Conservation (phyloP, 2,329 filamentous ascomycete genomes). For the Ramularia collo-cygni region DNA sequence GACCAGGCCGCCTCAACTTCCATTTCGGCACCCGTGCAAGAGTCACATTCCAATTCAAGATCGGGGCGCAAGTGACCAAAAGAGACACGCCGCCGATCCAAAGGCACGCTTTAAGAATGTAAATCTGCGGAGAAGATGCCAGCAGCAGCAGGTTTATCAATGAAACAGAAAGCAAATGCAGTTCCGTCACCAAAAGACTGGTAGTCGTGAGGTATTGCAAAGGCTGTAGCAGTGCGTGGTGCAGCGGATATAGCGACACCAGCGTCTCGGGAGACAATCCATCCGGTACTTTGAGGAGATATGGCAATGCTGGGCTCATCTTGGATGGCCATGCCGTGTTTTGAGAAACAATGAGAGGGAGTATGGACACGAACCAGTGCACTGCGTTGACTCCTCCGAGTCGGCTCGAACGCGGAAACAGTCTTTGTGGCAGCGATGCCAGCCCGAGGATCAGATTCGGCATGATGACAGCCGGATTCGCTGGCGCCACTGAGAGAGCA, state of each 20-base stretch:
- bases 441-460: slow-evolving; percentile 78
- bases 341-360: slow-evolving; percentile 56
- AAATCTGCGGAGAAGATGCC: slow-evolving; percentile 53
- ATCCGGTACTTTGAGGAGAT: slow-evolving; percentile 14
- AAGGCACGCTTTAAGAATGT: slow-evolving; percentile 38
- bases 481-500: slow-evolving; percentile 63
- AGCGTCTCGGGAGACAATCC: slow-evolving; percentile 48
- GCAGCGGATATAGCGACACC: slow-evolving; percentile 70
- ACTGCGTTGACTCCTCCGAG: slow-evolving; percentile 54
- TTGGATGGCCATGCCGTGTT: slow-evolving; percentile 34
- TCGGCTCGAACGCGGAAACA: slow-evolving; percentile 60
- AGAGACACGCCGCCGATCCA: slow-evolving; percentile 64
- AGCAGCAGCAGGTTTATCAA: slow-evolving; percentile 77
- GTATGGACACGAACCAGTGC: slow-evolving; percentile 73
- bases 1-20: slow-evolving; percentile 63
- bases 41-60: slow-evolving; percentile 76
- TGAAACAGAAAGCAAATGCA: slow-evolving; percentile 76
- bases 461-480: slow-evolving; percentile 56
- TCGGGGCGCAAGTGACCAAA: slow-evolving; percentile 63
- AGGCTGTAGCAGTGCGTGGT: slow-evolving; percentile 66
- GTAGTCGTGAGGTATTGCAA: slow-evolving; percentile 79
- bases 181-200: slow-evolving; percentile 77
- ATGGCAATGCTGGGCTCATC: slow-evolving; percentile 16
- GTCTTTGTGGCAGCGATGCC: slow-evolving; percentile 63
- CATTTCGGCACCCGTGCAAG: slow-evolving; percentile 85